Conservation (phyloP, 345 rosid genomes). For the Euphorbia pulcherrima region DNA sequence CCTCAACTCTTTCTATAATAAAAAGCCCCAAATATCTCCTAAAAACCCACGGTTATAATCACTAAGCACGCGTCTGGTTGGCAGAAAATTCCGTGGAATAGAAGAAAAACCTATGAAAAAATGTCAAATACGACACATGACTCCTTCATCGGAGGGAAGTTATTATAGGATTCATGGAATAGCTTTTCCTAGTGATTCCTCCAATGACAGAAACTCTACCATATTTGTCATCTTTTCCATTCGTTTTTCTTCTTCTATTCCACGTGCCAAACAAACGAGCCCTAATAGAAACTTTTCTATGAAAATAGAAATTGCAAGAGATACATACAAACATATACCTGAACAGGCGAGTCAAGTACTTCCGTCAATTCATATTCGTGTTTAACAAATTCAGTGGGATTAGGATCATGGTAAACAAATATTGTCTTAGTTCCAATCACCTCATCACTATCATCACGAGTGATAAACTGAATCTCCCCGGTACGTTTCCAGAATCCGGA, state of each 20-base stretch:
- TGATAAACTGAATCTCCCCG: conserved; percentile 20
- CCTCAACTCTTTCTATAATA: neutral
- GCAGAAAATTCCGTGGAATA: too few relatives aligned
- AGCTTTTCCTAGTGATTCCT: too few relatives aligned
- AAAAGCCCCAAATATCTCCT: neutral
- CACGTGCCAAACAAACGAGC: too few relatives aligned
- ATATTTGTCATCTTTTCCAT: too few relatives aligned
- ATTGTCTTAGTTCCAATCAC: conserved; percentile 43
- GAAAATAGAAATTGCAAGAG: neutral
- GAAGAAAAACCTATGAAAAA: too few relatives aligned
- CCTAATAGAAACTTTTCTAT: neutral
- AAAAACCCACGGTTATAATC: too few relatives aligned
- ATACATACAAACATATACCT: neutral
- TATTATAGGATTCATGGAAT: too few relatives aligned
- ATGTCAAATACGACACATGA: too few relatives aligned
- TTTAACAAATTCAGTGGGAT: conserved; percentile 25
- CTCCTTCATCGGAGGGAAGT: too few relatives aligned
- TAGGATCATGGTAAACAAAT: conserved; percentile 34
- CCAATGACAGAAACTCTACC: too few relatives aligned
- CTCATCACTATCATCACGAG: neutral
- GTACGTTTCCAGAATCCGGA: conserved; percentile 55
- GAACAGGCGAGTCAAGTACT: conserved; percentile 11
- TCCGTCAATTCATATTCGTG: conserved; percentile 34
- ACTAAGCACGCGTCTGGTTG: too few relatives aligned
- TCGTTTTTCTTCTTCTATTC: too few relatives aligned